Evolutionary conservation across 192 early-diverging fungal species (phyloP), one percentile per base, ranked within the genome.

Genomic region (Spizellomyces sp.): DNA sequence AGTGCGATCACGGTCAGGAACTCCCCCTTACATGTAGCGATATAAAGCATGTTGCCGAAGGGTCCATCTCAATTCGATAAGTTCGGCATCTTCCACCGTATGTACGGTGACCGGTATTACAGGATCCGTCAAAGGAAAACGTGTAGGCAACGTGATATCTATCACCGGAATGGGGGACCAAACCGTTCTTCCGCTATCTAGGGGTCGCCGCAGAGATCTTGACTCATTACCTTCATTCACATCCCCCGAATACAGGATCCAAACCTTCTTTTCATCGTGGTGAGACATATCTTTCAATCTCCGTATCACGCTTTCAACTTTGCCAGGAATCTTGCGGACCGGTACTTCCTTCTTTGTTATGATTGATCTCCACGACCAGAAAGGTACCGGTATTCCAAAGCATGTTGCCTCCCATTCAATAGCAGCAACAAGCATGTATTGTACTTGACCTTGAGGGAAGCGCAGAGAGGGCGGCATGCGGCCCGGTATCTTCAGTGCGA

Each of bases 361-460:
- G 36, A 72, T 47, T 8, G 45, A 36, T 14, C 62, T 52, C 70
- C 70, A 64, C 45, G 47, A n/a, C 61, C 60, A 57, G 45, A 73
- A 73, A 46, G 71, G 71, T 4, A 73, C 6, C 2, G 15, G 5
- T 15, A 73, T n/a, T 45, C 71, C 71, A 57, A 62, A 73, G 1
- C 45, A n/a, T n/a, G 71, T 66, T 9, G 55, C 5, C 64, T 73
- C 64, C 63, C 63, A 73, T 6, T 66, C 44, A 44, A 73, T 45
- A 6, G 64, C 42, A 10, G 71, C 71, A 19, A 73, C 71, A 19
- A 73, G 71, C 64, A 73, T 65, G 63, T 73, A 73, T 44, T 73
- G 71, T 7, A 73, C 64, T n/a, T 73, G 71, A 8, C 63, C 64
- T 44, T 58, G 64, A 45, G n/a, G 15, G 63, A 22, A 73, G 15